phyloP scores from a whole-genome alignment of 352 stramenopile genomes.

The Achlya hypogyna region DNA sequence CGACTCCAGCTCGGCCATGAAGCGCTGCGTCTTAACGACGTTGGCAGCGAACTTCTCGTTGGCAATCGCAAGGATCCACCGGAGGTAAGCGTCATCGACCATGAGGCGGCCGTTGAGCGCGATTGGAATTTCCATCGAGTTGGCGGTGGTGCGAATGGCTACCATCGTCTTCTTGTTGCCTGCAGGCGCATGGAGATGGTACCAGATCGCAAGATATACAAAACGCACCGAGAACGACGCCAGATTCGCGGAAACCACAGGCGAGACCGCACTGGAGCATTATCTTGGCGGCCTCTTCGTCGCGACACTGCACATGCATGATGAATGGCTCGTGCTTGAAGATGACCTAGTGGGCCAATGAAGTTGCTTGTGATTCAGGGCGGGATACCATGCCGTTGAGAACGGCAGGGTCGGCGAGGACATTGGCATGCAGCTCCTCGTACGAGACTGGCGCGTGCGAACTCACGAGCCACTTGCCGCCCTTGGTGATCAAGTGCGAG shows the following conservation, averaged over 20 bases:
- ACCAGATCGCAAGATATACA: background rate
- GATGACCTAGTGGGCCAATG: constrained; percentile 51
- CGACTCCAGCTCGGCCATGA: constrained; percentile 46
- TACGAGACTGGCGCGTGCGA: constrained; percentile 67
- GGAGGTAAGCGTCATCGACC: constrained; percentile 55
- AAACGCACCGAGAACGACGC: constrained; percentile 54
- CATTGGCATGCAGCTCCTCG: constrained; percentile 42
- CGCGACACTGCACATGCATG: constrained; percentile 84
- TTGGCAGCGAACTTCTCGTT: constrained; percentile 82
- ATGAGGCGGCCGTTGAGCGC: constrained; percentile 40
- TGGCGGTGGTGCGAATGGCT: constrained; percentile 82
- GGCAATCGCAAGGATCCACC: constrained; percentile 66
- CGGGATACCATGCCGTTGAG: constrained; percentile 9
- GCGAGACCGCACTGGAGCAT: constrained; percentile 76
- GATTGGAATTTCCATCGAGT: constrained; percentile 82
- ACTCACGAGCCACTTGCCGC: constrained; percentile 80
- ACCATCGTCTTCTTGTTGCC: constrained; percentile 84
- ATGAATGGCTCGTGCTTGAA: constrained; percentile 90
- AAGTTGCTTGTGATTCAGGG: background rate
- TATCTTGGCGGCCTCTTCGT: constrained; percentile 63
- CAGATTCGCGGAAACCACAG: constrained; percentile 83
- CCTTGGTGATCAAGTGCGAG: constrained; percentile 75
- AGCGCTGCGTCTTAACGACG: constrained; percentile 54
- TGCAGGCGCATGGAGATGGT: background rate
- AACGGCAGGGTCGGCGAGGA: background rate